These are phyloP conservation scores for Corylus avellana DNA, from an alignment of 306 rosid species.

Conservation along the genomic window DNA sequence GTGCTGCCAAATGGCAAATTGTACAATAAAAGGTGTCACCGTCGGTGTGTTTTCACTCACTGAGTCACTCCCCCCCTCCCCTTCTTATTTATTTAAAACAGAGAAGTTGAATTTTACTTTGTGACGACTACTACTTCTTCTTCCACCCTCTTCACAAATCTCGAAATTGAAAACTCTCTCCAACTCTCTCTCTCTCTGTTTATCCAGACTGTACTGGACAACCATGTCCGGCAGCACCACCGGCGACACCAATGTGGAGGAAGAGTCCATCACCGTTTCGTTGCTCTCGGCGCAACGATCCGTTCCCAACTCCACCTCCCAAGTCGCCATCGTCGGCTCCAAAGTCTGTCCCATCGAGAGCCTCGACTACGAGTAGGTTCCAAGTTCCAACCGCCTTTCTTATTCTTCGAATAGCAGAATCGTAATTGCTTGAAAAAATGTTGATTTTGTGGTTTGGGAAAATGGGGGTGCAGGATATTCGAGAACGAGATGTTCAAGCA, in stretches of 20 bases:
- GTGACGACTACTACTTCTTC: neutral
- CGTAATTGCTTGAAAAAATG: neutral
- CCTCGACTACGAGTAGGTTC: slow-evolving; percentile 83
- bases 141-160: neutral
- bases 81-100: neutral
- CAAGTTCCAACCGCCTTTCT: neutral
- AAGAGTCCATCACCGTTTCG: slow-evolving; percentile 51
- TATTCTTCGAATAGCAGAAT: neutral
- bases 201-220: neutral
- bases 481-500: slow-evolving; percentile 89
- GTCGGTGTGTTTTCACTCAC: too few relatives aligned
- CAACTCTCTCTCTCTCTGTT: neutral
- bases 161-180: neutral
- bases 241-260: slow-evolving; percentile 15
- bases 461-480: slow-evolving; percentile 52
- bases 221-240: neutral
- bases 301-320: slow-evolving; percentile 58
- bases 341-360: slow-evolving; percentile 92
- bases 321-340: slow-evolving; percentile 92
- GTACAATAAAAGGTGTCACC: too few relatives aligned
- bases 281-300: slow-evolving; percentile 52
- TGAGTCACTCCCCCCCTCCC: neutral
- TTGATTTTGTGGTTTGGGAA: neutral
- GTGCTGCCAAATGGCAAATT: too few relatives aligned
- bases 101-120: neutral